Evolutionary conservation across 2,329 filamentous ascomycete species (phyloP), one percentile per base, ranked within the genome.

Genomic region (Zymoseptoria crescenta): DNA sequence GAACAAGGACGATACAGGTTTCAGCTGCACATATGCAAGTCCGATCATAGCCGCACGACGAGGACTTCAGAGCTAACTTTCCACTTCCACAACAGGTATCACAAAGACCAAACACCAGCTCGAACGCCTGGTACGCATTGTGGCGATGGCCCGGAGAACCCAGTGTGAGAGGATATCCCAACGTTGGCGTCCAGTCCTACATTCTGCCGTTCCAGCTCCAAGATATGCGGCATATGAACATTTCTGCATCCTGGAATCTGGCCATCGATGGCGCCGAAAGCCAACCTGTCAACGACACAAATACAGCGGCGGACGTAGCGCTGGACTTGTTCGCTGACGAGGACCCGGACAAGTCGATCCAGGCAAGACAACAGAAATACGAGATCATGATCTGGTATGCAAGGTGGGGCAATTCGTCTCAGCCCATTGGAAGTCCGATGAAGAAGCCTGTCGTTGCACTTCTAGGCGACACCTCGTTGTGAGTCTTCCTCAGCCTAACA

Each of bases 311-410:
- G 6, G 62, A 65, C 30, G 61, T 65, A 3, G 59, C 59, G 4
- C 35, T 65, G 6, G 63, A 65, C 52, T 51, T 65, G 7, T 65
- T 65, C 27, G 63, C 59, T 2, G 63, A 65, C 30, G 61, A 57
- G 24, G 61, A 65, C 35, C 45, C 28, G 28, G 50, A 63, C 21
- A 56, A 52, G 54, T 59, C 59, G 27, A 49, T 48, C 7, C 58
- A 54, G 8, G 54, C 61, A 3, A 56, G 51, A 9, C 49, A 65
- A 50, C 63, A 65, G 52, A 59, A 55, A 20, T 65, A 65, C 35
- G 63, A 65, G 45, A 49, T 65, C 50, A 65, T 65, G 63, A 58
- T 65, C 8, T 65, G 63, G 63, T 55, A 63, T 10, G 63, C 58
- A 9, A 58, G 59, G n/a, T 64, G 62, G 62, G 1, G 48, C 52